Evolutionary conservation across 73 alveolate genomes (phyloP).

Genomic region (Paramecium pentaurelia): DNA sequence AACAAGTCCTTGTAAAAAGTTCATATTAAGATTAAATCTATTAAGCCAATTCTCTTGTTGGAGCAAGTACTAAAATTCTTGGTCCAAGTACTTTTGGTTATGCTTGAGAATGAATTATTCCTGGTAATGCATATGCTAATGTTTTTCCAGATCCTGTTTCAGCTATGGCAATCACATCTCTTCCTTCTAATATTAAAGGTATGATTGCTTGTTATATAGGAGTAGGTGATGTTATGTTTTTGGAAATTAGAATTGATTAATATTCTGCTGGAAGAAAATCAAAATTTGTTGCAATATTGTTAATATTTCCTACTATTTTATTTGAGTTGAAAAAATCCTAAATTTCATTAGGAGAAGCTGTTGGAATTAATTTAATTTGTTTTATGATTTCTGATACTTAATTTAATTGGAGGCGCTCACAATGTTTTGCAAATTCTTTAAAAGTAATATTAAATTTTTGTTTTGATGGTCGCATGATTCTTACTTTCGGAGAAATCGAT

Average conservation of each 20-base stretch:
- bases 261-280: not conserved
- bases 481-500: not conserved
- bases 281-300: not conserved
- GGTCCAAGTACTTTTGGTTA: conserved; percentile 11
- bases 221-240: conserved; percentile 63
- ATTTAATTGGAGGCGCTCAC: not conserved
- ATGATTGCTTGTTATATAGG: conserved; percentile 29
- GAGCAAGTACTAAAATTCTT: conserved; percentile 83
- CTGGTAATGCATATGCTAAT: conserved; percentile 87
- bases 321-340: not conserved
- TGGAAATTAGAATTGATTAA: not conserved
- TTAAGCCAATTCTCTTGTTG: conserved; percentile 94
- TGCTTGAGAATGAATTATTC: conserved; percentile 70
- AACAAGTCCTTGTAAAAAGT: conserved; percentile 14
- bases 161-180: conserved; percentile 83
- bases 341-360: not conserved
- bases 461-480: not conserved
- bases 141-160: conserved; percentile 96
- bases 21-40: conserved; percentile 55
- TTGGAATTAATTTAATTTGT: not conserved
- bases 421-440: not conserved
- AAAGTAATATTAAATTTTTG: not conserved
- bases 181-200: conserved; percentile 65
- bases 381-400: not conserved
- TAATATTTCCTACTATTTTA: not conserved